These are phyloP conservation scores for Geranium rotundifolium DNA, from an alignment of 345 rosid species.

Conservation along the genomic window DNA sequence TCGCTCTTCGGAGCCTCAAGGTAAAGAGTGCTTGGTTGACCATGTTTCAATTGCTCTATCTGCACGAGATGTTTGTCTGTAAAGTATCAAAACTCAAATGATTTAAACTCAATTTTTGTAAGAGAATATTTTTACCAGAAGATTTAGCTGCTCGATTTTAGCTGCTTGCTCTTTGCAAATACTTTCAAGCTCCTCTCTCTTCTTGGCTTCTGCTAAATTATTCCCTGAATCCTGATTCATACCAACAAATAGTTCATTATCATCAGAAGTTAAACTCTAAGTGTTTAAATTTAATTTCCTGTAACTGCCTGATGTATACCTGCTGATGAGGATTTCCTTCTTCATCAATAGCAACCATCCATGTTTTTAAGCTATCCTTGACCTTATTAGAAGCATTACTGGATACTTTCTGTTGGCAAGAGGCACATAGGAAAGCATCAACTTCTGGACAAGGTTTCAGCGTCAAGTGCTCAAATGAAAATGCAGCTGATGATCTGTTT, in stretches of 20 bases:
- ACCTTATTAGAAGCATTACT: constrained; percentile 21
- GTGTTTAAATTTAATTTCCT: too few species aligned
- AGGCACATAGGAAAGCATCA: constrained; percentile 49
- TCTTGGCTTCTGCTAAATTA: constrained; percentile 18
- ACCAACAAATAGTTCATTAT: neutral
- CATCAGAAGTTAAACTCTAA: too few species aligned
- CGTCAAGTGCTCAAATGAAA: constrained; percentile 69
- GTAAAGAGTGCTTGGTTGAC: neutral
- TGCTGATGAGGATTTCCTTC: constrained; percentile 3
- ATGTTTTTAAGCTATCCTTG: constrained; percentile 50
- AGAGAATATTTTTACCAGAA: constrained; percentile 30
- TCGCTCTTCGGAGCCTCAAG: constrained; percentile 13
- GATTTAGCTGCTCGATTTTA: constrained; percentile 57
- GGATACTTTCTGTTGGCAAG: constrained; percentile 44
- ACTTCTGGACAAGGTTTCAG: constrained; percentile 51
- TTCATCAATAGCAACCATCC: constrained; percentile 25
- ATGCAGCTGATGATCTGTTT: constrained; percentile 48
- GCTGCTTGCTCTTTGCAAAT: constrained; percentile 67
- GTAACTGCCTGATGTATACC: neutral
- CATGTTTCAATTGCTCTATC: too few species aligned
- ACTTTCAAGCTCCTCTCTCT: constrained; percentile 56
- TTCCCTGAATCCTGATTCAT: constrained; percentile 32
- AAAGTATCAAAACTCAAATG: neutral
- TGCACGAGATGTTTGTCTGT: too few species aligned
- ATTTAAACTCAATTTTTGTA: neutral